Conservation (phyloP, 768 basidiomycete species). For the Filobasidium wieringae region DNA sequence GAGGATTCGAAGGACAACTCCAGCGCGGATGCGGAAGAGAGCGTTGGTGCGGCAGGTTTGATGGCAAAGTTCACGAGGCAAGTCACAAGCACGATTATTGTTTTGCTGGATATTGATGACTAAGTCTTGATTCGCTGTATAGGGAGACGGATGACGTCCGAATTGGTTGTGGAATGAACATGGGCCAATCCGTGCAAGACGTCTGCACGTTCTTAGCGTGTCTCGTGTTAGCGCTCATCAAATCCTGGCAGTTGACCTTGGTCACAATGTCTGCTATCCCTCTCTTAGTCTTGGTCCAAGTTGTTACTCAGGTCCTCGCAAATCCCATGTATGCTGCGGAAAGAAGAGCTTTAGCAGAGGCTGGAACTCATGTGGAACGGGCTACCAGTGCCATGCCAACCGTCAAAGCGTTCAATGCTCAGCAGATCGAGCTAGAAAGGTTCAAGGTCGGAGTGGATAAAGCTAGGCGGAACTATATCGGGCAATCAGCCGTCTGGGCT, state of each 20-base stretch:
- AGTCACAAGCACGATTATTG: too few relatives aligned
- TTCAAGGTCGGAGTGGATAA: conserved; percentile 44
- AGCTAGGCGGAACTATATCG: conserved; percentile 45
- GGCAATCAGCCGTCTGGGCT: conserved; percentile 64
- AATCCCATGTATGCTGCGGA: conserved; percentile 58
- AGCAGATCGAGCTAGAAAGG: conserved; percentile 47
- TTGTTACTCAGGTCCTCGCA: conserved; percentile 57
- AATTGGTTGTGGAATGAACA: conserved; percentile 64
- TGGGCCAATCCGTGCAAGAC: conserved; percentile 69
- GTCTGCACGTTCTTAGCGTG: conserved; percentile 65
- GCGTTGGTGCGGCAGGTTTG: conserved; percentile 70
- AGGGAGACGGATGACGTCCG: conserved; percentile 95
- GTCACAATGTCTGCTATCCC: conserved; percentile 88
- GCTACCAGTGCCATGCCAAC: conserved; percentile 63
- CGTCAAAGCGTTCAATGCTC: conserved; percentile 85
- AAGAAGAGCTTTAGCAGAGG: conserved; percentile 54
- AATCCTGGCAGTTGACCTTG: conserved; percentile 71
- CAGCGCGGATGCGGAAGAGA: conserved; percentile 42
- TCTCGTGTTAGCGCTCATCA: conserved; percentile 66
- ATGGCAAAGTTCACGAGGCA: conserved; percentile 88
- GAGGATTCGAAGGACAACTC: conserved; percentile 39
- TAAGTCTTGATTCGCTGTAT: neutral
- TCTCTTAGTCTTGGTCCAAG: conserved; percentile 62
- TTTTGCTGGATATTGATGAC: conserved; percentile 3
- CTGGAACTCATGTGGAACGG: conserved; percentile 68